phyloP scores from a whole-genome alignment of 176 grass and related monocot genomes.

The Oryza brachyantha region DNA sequence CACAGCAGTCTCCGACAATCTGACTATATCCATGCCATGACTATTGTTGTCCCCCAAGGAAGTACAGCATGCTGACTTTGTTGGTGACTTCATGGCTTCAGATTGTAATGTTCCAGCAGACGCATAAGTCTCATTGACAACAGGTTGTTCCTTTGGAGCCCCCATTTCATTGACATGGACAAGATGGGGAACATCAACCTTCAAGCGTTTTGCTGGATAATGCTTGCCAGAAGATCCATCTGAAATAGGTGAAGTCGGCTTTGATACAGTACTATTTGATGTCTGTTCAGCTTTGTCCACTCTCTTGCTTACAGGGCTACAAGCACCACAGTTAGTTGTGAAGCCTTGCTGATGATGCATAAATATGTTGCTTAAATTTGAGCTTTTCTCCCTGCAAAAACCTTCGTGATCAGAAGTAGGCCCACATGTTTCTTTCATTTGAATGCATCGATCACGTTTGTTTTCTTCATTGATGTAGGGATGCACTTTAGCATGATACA shows the following conservation, averaged over 20 bases:
- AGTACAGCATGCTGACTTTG: slow-evolving; percentile 28
- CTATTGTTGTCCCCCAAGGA: slow-evolving; percentile 16
- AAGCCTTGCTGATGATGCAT: slow-evolving; percentile 24
- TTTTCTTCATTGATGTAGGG: slow-evolving; percentile 27
- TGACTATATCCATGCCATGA: slow-evolving; percentile 20
- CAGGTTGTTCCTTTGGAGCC: slow-evolving; percentile 18
- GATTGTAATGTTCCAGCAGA: slow-evolving; percentile 23
- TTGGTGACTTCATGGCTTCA: slow-evolving; percentile 29
- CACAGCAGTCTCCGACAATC: not conserved
- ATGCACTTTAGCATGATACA: slow-evolving; percentile 33
- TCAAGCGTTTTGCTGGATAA: slow-evolving; percentile 46
- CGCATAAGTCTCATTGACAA: slow-evolving; percentile 16
- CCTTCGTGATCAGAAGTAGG: slow-evolving; percentile 15
- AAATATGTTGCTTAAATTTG: slow-evolving; percentile 25
- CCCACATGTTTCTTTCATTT: slow-evolving; percentile 34
- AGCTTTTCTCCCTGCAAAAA: slow-evolving; percentile 34
- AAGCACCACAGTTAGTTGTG: slow-evolving; percentile 31
- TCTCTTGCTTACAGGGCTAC: slow-evolving; percentile 34
- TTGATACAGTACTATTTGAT: slow-evolving; percentile 43
- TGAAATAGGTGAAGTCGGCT: slow-evolving; percentile 43
- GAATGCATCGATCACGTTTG: slow-evolving; percentile 12
- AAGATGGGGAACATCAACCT: slow-evolving; percentile 30
- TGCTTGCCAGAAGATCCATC: slow-evolving; percentile 41
- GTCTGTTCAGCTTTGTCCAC: slow-evolving; percentile 37
- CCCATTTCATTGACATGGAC: slow-evolving; percentile 26